phyloP scores from a whole-genome alignment of 2,329 filamentous ascomycete species.

The Pyricularia sp. region DNA sequence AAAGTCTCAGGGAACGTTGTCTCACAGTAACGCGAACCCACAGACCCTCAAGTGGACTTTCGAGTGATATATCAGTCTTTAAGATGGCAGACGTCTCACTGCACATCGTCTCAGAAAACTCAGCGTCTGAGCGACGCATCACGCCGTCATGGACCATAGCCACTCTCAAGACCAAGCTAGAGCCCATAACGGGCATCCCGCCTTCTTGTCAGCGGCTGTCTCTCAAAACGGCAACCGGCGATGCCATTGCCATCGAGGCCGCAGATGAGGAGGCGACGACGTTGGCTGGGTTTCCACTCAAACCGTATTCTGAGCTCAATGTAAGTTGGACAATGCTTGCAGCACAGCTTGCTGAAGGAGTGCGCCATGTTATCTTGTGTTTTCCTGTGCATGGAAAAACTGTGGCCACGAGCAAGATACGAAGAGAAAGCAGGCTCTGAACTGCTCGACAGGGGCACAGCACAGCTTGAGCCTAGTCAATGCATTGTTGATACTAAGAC shows the following conservation, averaged over 20 bases:
- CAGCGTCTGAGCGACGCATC: slow-evolving; percentile 77
- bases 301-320: slow-evolving; percentile 65
- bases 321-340: slow-evolving; percentile 27
- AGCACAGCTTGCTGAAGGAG: not conserved
- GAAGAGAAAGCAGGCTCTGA: not conserved
- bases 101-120: slow-evolving; percentile 60
- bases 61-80: slow-evolving; percentile 2
- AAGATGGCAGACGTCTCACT: slow-evolving; percentile 63
- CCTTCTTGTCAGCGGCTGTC: slow-evolving; percentile 64
- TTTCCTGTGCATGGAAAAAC: not conserved
- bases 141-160: slow-evolving; percentile 84
- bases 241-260: slow-evolving; percentile 52
- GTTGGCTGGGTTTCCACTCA: slow-evolving; percentile 52
- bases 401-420: not conserved
- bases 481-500: not conserved
- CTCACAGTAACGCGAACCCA: not conserved
- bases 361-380: not conserved
- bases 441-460: too few species aligned
- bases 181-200: slow-evolving; percentile 85
- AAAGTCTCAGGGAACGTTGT: not conserved
- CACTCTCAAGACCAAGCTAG: slow-evolving; percentile 74
- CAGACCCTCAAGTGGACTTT: not conserved
- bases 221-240: slow-evolving; percentile 50
- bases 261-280: slow-evolving; percentile 58
- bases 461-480: too few species aligned